Percentiles rank a stretch among this genome's conserved stretches.
phyloP scores from a whole-genome alignment of 2,329 filamentous ascomycete genomes.

The Aureobasidium zeae region DNA sequence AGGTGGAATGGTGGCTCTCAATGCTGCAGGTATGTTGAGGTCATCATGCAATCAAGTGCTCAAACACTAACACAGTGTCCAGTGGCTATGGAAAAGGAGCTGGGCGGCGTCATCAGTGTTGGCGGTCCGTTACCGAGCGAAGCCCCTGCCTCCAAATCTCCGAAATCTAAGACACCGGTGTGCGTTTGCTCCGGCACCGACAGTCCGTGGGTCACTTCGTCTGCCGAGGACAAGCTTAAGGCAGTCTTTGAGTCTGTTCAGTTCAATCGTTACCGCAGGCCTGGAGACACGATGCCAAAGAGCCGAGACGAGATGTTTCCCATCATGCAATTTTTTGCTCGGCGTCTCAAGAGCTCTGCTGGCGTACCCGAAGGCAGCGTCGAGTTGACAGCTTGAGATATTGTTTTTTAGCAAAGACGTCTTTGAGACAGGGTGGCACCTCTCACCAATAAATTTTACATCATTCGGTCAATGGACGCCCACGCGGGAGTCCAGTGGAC shows the following conservation, averaged over 20 bases:
- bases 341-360: slow-evolving; percentile 49
- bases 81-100: slow-evolving; percentile 28
- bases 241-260: slow-evolving; percentile 46
- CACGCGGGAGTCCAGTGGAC: too few species aligned
- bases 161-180: slow-evolving; percentile 54
- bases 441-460: neutral
- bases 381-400: slow-evolving; percentile 31
- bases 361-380: slow-evolving; percentile 46
- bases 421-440: neutral
- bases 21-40: slow-evolving; percentile 31
- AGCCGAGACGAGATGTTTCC: slow-evolving; percentile 79
- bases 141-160: slow-evolving; percentile 32
- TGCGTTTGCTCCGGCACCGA: slow-evolving; percentile 50
- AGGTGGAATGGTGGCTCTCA: slow-evolving; percentile 47
- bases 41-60: neutral
- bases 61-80: neutral
- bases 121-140: slow-evolving; percentile 50
- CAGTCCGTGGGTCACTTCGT: slow-evolving; percentile 45
- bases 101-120: slow-evolving; percentile 53
- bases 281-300: slow-evolving; percentile 72
- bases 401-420: neutral
- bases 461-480: too few species aligned
- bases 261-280: slow-evolving; percentile 59
- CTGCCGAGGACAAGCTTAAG: slow-evolving; percentile 55
- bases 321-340: slow-evolving; percentile 74